Evolutionary conservation across 106 monocot species (phyloP).

Genomic region (Platanthera guangdongensis): DNA sequence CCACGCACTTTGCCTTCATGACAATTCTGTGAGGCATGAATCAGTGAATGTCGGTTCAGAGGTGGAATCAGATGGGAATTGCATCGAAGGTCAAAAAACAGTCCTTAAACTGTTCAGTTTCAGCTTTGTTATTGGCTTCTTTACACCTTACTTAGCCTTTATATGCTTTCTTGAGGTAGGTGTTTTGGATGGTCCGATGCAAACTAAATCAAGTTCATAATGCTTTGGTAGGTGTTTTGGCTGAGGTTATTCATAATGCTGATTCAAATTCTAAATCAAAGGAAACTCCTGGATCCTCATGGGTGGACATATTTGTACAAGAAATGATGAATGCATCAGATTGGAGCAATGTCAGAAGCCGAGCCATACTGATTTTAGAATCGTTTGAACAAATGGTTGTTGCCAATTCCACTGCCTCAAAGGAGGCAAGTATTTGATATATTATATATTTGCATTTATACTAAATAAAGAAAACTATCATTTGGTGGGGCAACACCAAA

Average conservation of each 20-base stretch:
- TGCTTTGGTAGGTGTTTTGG: conserved; percentile 18
- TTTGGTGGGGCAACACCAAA: no score
- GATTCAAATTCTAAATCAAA: conserved; percentile 1
- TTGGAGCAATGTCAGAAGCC: conserved; percentile 57
- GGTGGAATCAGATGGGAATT: conserved; percentile 9
- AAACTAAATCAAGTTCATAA: conserved; percentile 12
- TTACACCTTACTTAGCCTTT: not conserved
- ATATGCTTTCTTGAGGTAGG: conserved; percentile 19
- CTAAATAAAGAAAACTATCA: no score
- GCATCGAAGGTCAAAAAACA: conserved; percentile 28
- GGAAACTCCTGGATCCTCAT: conserved; percentile 21
- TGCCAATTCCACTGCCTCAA: conserved; percentile 25
- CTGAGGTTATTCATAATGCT: conserved; percentile 11
- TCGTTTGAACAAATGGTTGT: conserved; percentile 49
- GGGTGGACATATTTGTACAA: conserved; percentile 72
- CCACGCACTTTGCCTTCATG: conserved; percentile 47
- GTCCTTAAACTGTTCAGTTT: not conserved
- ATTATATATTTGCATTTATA: not conserved
- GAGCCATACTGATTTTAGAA: conserved; percentile 46
- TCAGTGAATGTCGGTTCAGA: not conserved
- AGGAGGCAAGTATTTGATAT: conserved; percentile 30
- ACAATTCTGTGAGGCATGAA: conserved; percentile 25
- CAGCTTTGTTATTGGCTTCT: not conserved
- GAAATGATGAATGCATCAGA: conserved; percentile 67
- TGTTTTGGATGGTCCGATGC: conserved; percentile 9